phyloP scores from a whole-genome alignment of 208 protist species.

The Trypanosoma rangeli region DNA sequence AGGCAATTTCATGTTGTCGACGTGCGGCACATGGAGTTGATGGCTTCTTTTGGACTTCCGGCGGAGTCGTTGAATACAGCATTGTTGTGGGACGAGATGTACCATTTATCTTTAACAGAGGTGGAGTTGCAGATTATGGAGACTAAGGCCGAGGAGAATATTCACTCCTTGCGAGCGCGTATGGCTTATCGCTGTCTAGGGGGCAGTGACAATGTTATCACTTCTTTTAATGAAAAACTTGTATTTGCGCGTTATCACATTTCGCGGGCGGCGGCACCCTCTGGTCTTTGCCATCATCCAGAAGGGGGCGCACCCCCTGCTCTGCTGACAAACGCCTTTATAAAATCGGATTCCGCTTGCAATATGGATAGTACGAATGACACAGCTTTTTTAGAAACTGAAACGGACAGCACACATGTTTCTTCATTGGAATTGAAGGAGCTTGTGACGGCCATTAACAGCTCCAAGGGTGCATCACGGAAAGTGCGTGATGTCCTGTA shows the following conservation, averaged over 20 bases:
- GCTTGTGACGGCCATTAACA: not conserved
- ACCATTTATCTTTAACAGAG: constrained; percentile 11
- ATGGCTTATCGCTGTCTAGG: not conserved
- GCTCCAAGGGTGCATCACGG: not conserved
- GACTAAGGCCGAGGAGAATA: constrained; percentile 2
- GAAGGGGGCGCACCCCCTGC: not conserved
- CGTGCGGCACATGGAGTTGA: not conserved
- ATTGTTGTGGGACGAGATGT: constrained; percentile 6
- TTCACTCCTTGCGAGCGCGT: not conserved
- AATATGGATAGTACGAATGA: no score
- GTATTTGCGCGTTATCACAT: not conserved
- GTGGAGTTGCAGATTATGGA: constrained; percentile 7
- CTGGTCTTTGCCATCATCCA: not conserved
- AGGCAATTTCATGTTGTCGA: not conserved
- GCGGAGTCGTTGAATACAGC: not conserved
- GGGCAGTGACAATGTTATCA: not conserved
- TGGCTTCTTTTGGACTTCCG: not conserved
- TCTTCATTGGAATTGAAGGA: not conserved
- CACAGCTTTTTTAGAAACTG: not conserved
- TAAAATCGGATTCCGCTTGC: not conserved
- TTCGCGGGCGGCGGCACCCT: not conserved
- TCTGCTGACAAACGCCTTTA: not conserved
- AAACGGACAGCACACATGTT: not conserved
- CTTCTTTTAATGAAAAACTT: not conserved
- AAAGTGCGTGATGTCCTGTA: not conserved